These are phyloP conservation scores for Mariannaea sp. DNA, from an alignment of 2,329 filamentous ascomycete genomes.

Conservation along the genomic window DNA sequence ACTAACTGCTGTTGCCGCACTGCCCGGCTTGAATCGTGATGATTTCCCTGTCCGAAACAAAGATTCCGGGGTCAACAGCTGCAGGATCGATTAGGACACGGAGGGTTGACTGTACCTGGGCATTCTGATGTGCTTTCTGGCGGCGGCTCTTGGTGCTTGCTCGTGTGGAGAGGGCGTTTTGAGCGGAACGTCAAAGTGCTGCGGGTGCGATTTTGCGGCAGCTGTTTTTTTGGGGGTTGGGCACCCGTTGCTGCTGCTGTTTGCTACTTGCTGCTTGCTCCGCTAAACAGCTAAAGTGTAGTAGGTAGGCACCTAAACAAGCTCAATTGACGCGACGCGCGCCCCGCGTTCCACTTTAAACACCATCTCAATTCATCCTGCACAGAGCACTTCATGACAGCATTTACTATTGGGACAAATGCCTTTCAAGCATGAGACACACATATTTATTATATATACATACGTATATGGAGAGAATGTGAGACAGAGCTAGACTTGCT, in stretches of 20 bases:
- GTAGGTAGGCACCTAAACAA: no score
- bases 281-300: no score
- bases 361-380: neutral
- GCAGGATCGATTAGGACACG: neutral
- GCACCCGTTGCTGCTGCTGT: no score
- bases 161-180: no score
- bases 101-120: slow-evolving; percentile 24
- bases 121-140: slow-evolving; percentile 30
- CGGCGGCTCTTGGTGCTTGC: no score
- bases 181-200: slow-evolving; percentile 3
- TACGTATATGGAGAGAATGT: no score
- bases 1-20: slow-evolving; percentile 98
- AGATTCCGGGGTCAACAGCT: neutral
- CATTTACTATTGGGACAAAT: neutral
- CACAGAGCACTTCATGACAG: no score
- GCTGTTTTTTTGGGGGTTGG: neutral
- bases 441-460: no score
- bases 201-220: slow-evolving; percentile 6
- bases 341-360: slow-evolving; percentile 24
- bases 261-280: no score
- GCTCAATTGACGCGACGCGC: slow-evolving; percentile 22
- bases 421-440: no score
- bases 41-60: slow-evolving; percentile 73
- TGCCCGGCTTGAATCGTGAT: slow-evolving; percentile 99
- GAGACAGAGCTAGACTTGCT: no score